A percentile compares a stretch with the other conserved stretches of the same genome.
phyloP scores from a whole-genome alignment of 495 filamentous ascomycete species.

The Tuber umbilicatum region DNA sequence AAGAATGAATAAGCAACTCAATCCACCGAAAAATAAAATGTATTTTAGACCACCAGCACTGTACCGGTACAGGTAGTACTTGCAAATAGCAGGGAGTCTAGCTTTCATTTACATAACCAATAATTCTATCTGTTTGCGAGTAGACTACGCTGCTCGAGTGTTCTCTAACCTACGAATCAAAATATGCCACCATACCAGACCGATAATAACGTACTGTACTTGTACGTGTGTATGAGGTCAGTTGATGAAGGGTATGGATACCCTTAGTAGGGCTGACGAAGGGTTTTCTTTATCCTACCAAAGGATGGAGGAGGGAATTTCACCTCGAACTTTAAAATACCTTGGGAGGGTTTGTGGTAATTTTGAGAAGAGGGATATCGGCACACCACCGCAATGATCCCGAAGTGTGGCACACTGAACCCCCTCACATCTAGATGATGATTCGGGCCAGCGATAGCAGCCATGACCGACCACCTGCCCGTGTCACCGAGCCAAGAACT shows the following conservation, averaged over 20 bases:
- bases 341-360: not conserved
- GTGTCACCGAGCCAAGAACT: not conserved
- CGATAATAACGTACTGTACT: no score
- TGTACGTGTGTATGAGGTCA: not conserved
- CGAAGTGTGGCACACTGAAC: not conserved
- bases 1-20: not conserved
- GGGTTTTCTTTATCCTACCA: not conserved
- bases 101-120: not conserved
- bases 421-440: not conserved
- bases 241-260: not conserved
- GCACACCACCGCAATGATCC: not conserved
- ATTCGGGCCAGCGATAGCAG: not conserved
- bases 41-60: not conserved
- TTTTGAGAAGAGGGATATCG: not conserved
- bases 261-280: not conserved
- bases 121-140: not conserved
- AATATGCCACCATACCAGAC: not conserved
- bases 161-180: not conserved
- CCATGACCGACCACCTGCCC: not conserved
- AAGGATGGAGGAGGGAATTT: not conserved
- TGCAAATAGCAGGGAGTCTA: no score
- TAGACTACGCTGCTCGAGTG: not conserved
- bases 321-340: not conserved
- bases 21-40: not conserved
- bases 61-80: not conserved